Evolutionary conservation across 176 grass and related monocot genomes (phyloP).

Genomic region (Musa schizocarpa): DNA sequence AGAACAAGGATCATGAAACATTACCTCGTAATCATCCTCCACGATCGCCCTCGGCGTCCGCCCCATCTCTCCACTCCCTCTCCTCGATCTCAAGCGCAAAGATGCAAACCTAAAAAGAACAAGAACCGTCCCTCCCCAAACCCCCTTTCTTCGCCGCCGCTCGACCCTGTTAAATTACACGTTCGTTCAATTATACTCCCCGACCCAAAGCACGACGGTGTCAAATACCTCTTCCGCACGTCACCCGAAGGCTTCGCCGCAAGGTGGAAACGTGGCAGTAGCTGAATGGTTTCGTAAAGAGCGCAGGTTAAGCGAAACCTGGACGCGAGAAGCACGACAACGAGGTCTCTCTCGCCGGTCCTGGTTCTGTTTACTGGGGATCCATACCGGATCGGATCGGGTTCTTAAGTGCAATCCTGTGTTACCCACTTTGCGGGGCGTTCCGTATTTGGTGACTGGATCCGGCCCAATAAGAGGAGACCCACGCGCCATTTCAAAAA

Average conservation of each 20-base stretch:
- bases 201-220: too few species aligned
- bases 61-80: conserved; percentile 25
- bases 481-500: neutral
- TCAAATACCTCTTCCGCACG: too few species aligned
- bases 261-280: too few species aligned
- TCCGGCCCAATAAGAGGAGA: neutral
- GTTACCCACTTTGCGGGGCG: neutral
- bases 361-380: too few species aligned
- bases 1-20: neutral
- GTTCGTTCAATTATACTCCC: too few species aligned
- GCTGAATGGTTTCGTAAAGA: too few species aligned
- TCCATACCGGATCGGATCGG: neutral
- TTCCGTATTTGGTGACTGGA: neutral
- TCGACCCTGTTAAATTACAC: too few species aligned
- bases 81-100: neutral
- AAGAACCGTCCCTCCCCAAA: neutral
- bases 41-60: conserved; percentile 25
- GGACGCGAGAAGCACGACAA: too few species aligned
- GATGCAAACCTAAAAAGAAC: neutral
- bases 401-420: neutral
- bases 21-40: conserved; percentile 77
- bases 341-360: too few species aligned
- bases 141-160: neutral
- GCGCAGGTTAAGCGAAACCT: too few species aligned
- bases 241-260: too few species aligned